Evolutionary conservation across 2,329 filamentous ascomycete genomes (phyloP).

Genomic region (Scedosporium boydii): DNA sequence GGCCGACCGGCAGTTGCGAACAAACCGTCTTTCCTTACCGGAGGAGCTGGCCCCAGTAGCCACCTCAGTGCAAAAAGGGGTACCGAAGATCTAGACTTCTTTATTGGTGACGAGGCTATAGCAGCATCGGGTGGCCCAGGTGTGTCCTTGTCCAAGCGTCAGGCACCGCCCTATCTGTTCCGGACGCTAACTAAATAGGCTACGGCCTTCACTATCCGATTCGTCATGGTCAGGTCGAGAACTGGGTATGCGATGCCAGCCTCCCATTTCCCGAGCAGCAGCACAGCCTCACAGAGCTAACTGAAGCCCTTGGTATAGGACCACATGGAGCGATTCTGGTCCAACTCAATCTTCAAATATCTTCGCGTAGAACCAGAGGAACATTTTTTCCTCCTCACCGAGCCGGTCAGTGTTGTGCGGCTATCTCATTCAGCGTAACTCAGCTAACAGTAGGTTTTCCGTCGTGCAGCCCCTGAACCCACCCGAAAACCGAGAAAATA

Average conservation of each 20-base stretch:
- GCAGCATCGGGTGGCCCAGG: slow-evolving; percentile 74
- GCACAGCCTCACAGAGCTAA: background rate
- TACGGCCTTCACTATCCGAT: slow-evolving; percentile 98
- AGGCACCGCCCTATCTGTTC: slow-evolving; percentile 8
- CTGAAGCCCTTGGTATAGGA: slow-evolving; percentile 46
- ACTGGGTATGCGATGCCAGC: slow-evolving; percentile 61
- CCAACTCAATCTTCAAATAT: slow-evolving; percentile 99
- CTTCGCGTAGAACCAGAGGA: slow-evolving; percentile 96
- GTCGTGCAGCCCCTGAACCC: slow-evolving; percentile 75
- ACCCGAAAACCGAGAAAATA: slow-evolving; percentile 97
- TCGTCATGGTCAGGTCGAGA: slow-evolving; percentile 95
- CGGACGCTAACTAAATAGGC: slow-evolving; percentile 36
- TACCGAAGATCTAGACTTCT: slow-evolving; percentile 96
- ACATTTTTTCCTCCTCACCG: slow-evolving; percentile 95
- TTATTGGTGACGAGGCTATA: slow-evolving; percentile 95
- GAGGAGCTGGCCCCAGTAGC: slow-evolving; percentile 72
- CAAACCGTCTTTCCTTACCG: slow-evolving; percentile 91
- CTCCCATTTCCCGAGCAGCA: background rate
- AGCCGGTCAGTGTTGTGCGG: slow-evolving; percentile 58
- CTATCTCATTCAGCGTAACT: background rate
- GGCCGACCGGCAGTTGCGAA: slow-evolving; percentile 85
- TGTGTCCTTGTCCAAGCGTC: slow-evolving; percentile 25
- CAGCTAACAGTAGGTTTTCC: background rate
- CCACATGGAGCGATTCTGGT: slow-evolving; percentile 99
- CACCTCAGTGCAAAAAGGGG: slow-evolving; percentile 87